Evolutionary conservation across 2,329 filamentous ascomycete species (phyloP).

Genomic region (Scorias spongiosa): DNA sequence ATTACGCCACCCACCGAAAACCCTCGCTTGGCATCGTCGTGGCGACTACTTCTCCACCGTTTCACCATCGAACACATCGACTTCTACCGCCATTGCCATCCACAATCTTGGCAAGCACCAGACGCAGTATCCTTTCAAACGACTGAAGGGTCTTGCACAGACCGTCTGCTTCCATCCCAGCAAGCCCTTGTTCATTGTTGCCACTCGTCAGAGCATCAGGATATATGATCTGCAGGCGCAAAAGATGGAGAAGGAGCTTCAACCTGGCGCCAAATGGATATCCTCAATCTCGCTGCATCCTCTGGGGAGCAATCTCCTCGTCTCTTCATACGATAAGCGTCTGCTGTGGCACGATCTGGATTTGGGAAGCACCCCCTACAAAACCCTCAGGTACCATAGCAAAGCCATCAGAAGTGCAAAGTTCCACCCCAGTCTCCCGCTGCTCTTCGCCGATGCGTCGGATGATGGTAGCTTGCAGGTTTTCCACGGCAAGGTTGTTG

Average conservation of each 20-base stretch:
- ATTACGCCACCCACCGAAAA: conserved; percentile 56
- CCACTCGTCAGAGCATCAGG: conserved; percentile 82
- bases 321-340: conserved; percentile 86
- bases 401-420: conserved; percentile 82
- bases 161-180: conserved; percentile 89
- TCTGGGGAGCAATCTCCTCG: conserved; percentile 82
- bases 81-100: conserved; percentile 62
- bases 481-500: conserved; percentile 92
- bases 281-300: conserved; percentile 87
- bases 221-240: conserved; percentile 88
- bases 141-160: conserved; percentile 61
- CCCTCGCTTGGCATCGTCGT: conserved; percentile 81
- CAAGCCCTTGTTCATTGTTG: conserved; percentile 86
- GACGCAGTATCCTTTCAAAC: conserved; percentile 85
- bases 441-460: conserved; percentile 87
- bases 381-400: conserved; percentile 86
- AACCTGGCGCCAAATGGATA: conserved; percentile 89
- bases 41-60: conserved; percentile 92
- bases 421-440: conserved; percentile 64
- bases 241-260: conserved; percentile 80
- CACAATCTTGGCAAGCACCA: conserved; percentile 91
- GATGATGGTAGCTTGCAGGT: conserved; percentile 92
- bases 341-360: conserved; percentile 96
- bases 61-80: conserved; percentile 58
- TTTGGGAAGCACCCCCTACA: conserved; percentile 77